Conservation (phyloP, 192 early-diverging fungal genomes). For the Allomyces macrogynus region DNA sequence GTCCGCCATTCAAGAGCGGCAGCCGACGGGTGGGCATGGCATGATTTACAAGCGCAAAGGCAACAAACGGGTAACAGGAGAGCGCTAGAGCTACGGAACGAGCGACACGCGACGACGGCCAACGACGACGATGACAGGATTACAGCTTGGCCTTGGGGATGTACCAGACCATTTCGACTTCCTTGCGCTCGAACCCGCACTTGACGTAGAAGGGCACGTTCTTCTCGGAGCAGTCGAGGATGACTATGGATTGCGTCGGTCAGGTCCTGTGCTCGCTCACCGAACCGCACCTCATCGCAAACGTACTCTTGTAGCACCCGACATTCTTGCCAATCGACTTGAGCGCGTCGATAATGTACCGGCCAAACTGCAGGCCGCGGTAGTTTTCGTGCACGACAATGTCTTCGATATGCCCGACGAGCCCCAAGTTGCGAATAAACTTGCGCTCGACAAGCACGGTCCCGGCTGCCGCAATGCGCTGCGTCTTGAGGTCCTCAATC, state of each 20-base stretch:
- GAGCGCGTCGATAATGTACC: slow-evolving; percentile 64
- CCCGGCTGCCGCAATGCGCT: slow-evolving; percentile 59
- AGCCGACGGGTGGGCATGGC: too few relatives aligned
- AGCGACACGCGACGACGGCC: too few relatives aligned
- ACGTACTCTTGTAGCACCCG: slow-evolving; percentile 70
- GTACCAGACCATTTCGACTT: slow-evolving; percentile 47
- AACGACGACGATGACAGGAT: background rate
- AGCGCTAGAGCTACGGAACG: too few relatives aligned
- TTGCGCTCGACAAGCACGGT: slow-evolving; percentile 80
- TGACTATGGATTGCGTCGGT: background rate
- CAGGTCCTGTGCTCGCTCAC: too few relatives aligned
- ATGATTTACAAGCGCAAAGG: too few relatives aligned
- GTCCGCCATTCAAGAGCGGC: too few relatives aligned
- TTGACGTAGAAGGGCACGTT: slow-evolving; percentile 88
- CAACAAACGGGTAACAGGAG: too few relatives aligned
- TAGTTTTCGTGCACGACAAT: slow-evolving; percentile 51
- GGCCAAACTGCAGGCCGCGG: slow-evolving; percentile 46
- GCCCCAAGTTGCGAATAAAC: slow-evolving; percentile 59
- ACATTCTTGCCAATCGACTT: slow-evolving; percentile 44
- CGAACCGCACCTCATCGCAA: background rate
- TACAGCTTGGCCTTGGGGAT: slow-evolving; percentile 10
- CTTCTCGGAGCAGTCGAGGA: slow-evolving; percentile 1
- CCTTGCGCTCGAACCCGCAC: slow-evolving; percentile 63
- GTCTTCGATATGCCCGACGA: slow-evolving; percentile 31
- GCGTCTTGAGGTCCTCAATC: slow-evolving; percentile 46